Evolutionary conservation across 441 rosid genomes (phyloP).

Genomic region (Eruca vesicaria): DNA sequence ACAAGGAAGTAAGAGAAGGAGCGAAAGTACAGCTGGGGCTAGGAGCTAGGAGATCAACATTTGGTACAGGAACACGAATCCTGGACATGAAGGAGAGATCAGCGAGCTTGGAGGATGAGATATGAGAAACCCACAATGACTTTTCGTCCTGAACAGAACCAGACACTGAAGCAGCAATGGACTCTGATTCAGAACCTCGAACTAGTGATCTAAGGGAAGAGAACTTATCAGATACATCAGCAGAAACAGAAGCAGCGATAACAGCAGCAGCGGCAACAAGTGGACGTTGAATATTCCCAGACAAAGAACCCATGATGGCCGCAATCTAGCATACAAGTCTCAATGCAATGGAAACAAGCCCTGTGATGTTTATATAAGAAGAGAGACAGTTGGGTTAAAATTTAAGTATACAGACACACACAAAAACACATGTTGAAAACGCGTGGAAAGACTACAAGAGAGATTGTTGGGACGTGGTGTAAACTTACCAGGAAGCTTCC

Average conservation of each 20-base stretch:
- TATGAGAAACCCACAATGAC: slow-evolving; percentile 58
- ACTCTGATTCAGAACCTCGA: slow-evolving; percentile 40
- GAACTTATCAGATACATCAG: slow-evolving; percentile 60
- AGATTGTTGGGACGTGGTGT: slow-evolving; percentile 11
- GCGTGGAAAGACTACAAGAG: slow-evolving; percentile 20
- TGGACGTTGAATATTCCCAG: slow-evolving; percentile 78
- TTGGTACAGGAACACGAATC: slow-evolving; percentile 63
- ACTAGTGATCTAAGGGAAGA: slow-evolving; percentile 42
- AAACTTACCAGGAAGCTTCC: slow-evolving; percentile 28
- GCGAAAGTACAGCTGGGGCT: slow-evolving; percentile 30
- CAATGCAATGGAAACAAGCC: background rate
- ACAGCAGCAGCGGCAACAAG: slow-evolving; percentile 80
- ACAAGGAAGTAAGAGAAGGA: slow-evolving; percentile 44
- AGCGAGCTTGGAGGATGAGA: slow-evolving; percentile 63
- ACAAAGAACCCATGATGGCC: slow-evolving; percentile 67
- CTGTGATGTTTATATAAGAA: slow-evolving; percentile 13
- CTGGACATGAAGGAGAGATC: slow-evolving; percentile 53
- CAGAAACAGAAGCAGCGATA: slow-evolving; percentile 70
- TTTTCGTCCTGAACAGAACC: slow-evolving; percentile 36
- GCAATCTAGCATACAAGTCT: slow-evolving; percentile 34
- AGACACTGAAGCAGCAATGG: slow-evolving; percentile 35
- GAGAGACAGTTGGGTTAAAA: slow-evolving; percentile 1
- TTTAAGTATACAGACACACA: background rate
- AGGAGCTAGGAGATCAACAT: slow-evolving; percentile 41
- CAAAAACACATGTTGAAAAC: slow-evolving; percentile 26